These are phyloP conservation scores for Colletotrichum tropicale DNA, from an alignment of 2,329 filamentous ascomycete genomes.

Conservation along the genomic window DNA sequence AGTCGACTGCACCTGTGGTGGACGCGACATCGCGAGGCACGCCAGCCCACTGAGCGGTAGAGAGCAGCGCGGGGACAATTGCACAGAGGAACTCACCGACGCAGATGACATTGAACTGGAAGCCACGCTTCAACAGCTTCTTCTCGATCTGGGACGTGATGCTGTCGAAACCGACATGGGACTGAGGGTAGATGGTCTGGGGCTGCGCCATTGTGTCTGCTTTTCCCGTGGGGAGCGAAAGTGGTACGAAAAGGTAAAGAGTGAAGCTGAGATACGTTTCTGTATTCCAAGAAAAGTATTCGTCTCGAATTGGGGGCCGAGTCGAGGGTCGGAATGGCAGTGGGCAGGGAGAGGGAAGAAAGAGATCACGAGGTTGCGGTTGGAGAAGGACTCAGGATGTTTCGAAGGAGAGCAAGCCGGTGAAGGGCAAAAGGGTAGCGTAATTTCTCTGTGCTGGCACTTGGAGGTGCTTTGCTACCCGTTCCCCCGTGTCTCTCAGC, in stretches of 20 bases:
- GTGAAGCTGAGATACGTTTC: conserved; percentile 26
- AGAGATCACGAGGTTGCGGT: conserved; percentile 18
- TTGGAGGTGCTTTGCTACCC: conserved; percentile 19
- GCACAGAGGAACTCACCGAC: conserved; percentile 74
- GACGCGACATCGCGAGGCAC: not conserved
- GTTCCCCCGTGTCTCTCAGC: conserved; percentile 14
- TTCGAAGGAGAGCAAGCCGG: conserved; percentile 22
- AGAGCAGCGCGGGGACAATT: not conserved
- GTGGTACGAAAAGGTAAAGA: conserved; percentile 33
- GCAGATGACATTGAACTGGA: conserved; percentile 99
- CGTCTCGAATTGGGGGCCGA: conserved; percentile 25
- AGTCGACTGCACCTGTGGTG: not conserved
- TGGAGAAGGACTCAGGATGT: conserved; percentile 6
- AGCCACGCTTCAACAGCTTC: conserved; percentile 99
- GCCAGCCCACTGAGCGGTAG: not conserved
- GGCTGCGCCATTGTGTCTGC: conserved; percentile 56
- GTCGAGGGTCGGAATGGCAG: conserved; percentile 24
- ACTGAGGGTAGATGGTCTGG: conserved; percentile 83
- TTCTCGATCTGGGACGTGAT: conserved; percentile 99
- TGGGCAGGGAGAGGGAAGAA: conserved; percentile 7
- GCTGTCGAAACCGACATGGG: conserved; percentile 99
- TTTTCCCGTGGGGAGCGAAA: conserved; percentile 31
- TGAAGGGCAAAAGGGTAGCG: conserved; percentile 25
- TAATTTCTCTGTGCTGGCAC: conserved; percentile 40
- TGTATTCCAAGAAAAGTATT: conserved; percentile 40